These are phyloP conservation scores for Microcyclosporella mali DNA, from an alignment of 2,329 filamentous ascomycete genomes.

Conservation along the genomic window DNA sequence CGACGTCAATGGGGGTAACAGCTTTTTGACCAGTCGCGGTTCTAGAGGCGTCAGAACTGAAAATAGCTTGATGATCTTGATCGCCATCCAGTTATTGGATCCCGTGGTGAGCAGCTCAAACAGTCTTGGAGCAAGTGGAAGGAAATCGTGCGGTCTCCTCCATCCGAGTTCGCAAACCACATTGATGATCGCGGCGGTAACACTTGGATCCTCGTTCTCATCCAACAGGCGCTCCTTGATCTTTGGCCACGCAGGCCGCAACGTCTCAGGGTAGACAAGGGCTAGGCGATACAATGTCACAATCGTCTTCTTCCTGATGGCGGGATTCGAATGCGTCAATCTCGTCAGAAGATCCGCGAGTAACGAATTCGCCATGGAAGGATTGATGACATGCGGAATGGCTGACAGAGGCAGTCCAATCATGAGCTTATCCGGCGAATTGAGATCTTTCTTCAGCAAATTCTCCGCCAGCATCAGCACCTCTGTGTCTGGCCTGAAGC, in stretches of 20 bases:
- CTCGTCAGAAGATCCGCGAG: constrained; percentile 81
- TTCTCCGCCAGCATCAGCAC: constrained; percentile 97
- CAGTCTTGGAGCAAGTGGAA: constrained; percentile 81
- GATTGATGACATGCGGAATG: constrained; percentile 90
- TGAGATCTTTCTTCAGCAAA: constrained; percentile 88
- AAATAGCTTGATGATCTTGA: constrained; percentile 98
- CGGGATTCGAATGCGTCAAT: constrained; percentile 75
- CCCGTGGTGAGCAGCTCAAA: constrained; percentile 90
- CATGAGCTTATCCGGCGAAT: constrained; percentile 63
- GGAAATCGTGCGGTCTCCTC: constrained; percentile 86
- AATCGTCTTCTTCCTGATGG: constrained; percentile 90
- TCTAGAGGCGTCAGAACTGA: constrained; percentile 89
- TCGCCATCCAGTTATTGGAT: constrained; percentile 99
- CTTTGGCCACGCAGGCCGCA: constrained; percentile 91
- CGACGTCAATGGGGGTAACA: constrained; percentile 82
- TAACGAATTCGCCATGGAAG: constrained; percentile 83
- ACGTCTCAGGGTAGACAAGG: constrained; percentile 90
- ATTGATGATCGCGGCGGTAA: constrained; percentile 93
- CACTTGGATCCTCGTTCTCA: constrained; percentile 80
- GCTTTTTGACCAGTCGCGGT: constrained; percentile 81
- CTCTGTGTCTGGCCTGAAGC: constrained; percentile 90
- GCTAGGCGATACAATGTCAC: constrained; percentile 90
- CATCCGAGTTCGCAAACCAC: constrained; percentile 94
- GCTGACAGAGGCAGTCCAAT: constrained; percentile 82
- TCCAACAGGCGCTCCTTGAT: constrained; percentile 93